Evolutionary conservation across 139 green algal genomes (phyloP).

Genomic region (Tetradesmus obliquus): DNA sequence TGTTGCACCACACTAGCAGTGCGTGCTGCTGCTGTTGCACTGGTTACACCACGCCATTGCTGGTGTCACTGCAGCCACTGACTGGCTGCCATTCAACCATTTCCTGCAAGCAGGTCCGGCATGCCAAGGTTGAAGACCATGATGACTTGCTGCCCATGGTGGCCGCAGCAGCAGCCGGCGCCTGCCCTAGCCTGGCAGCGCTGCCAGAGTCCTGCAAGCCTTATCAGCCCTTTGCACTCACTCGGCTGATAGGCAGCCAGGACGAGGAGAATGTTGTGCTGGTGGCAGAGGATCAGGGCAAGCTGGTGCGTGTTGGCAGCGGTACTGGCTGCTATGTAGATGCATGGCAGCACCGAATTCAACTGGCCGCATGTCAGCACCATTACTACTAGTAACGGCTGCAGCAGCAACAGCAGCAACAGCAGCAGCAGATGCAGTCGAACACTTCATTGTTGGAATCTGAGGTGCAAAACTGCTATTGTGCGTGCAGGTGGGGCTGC

Average conservation of each 20-base stretch:
- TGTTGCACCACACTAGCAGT: too few species aligned
- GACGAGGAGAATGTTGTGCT: slow-evolving; percentile 66
- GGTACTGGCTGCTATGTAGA: too few species aligned
- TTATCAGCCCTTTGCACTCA: slow-evolving; percentile 72
- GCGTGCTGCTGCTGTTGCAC: background rate
- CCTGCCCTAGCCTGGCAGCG: slow-evolving; percentile 56
- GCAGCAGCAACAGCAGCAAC: background rate
- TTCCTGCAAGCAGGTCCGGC: slow-evolving; percentile 39
- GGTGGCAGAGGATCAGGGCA: slow-evolving; percentile 60
- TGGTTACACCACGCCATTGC: background rate
- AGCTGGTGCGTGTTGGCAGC: slow-evolving; percentile 43
- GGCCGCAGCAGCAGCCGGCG: slow-evolving; percentile 48
- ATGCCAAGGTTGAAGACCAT: slow-evolving; percentile 70
- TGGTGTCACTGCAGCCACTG: background rate
- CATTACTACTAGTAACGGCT: too few species aligned
- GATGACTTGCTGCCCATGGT: slow-evolving; percentile 76
- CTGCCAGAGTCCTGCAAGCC: slow-evolving; percentile 63
- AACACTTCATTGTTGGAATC: background rate
- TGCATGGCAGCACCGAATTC: background rate
- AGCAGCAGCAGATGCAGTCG: too few species aligned
- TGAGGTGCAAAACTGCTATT: background rate
- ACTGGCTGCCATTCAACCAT: background rate
- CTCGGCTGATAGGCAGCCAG: slow-evolving; percentile 67
- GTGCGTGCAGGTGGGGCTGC: slow-evolving; percentile 60
- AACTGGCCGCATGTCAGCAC: too few species aligned